Conservation (phyloP, 2,329 filamentous ascomycete species). For the Zasmidium angulare region DNA sequence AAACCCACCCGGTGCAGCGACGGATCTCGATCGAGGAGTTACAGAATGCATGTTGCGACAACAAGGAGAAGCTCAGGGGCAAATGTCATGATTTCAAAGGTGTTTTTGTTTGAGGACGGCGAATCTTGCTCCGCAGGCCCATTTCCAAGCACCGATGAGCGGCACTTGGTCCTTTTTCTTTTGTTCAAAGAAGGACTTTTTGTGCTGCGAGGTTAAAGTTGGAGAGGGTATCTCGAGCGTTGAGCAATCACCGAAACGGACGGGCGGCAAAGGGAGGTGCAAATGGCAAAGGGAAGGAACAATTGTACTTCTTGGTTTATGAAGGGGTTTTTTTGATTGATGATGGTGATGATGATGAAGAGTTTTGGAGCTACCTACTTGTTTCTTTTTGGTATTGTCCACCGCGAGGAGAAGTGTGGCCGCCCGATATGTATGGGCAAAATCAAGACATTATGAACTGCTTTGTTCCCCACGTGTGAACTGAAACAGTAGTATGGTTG, state of each 20-base stretch:
- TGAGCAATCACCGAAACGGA: conserved; percentile 22
- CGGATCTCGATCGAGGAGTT: conserved; percentile 15
- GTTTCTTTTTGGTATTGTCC: too few species aligned
- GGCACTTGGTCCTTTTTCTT: conserved; percentile 5
- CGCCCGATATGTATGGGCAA: too few species aligned
- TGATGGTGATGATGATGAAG: too few species aligned
- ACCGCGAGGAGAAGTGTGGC: too few species aligned
- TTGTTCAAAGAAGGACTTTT: too few species aligned
- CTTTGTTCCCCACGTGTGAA: too few species aligned
- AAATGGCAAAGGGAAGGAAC: neutral
- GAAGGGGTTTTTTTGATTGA: too few species aligned
- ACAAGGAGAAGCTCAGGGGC: conserved; percentile 20
- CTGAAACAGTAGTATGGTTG: too few species aligned
- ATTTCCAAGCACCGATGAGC: conserved; percentile 28
- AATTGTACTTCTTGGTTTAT: neutral
- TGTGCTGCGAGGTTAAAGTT: conserved; percentile 38
- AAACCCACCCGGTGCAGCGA: conserved; percentile 4
- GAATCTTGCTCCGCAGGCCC: conserved; percentile 22
- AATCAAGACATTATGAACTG: too few species aligned
- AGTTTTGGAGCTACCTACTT: too few species aligned
- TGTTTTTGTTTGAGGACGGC: neutral
- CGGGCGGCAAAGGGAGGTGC: neutral
- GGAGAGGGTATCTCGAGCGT: conserved; percentile 28
- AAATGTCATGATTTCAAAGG: neutral
- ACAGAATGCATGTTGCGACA: conserved; percentile 16